These are phyloP conservation scores for Barbatosphaeria neglecta DNA, from an alignment of 495 filamentous ascomycete species.

Conservation along the genomic window DNA sequence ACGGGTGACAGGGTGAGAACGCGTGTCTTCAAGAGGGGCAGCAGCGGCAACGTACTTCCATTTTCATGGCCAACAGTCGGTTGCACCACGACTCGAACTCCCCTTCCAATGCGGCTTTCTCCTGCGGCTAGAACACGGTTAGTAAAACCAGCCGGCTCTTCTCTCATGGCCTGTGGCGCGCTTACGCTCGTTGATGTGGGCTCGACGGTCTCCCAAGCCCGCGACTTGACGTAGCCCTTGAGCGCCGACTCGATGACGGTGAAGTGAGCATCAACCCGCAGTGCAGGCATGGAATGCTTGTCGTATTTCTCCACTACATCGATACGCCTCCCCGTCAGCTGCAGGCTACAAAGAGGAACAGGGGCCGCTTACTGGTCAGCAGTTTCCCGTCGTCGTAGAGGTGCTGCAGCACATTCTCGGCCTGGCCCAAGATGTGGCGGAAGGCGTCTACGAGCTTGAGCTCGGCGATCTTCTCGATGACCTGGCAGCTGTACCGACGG, in stretches of 20 bases:
- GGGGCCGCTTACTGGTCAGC: slow-evolving; percentile 48
- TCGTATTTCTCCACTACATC: slow-evolving; percentile 55
- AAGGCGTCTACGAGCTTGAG: slow-evolving; percentile 75
- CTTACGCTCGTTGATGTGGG: slow-evolving; percentile 40
- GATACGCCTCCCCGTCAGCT: slow-evolving; percentile 17
- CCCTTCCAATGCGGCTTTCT: slow-evolving; percentile 48
- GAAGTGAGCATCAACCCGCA: slow-evolving; percentile 79
- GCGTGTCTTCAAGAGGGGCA: not conserved
- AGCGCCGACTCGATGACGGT: slow-evolving; percentile 84
- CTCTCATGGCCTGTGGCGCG: slow-evolving; percentile 6
- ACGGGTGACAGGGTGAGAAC: not conserved
- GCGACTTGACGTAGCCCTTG: slow-evolving; percentile 82
- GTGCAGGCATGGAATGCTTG: slow-evolving; percentile 64
- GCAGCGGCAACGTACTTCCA: slow-evolving; percentile 42
- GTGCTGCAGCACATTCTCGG: slow-evolving; percentile 59
- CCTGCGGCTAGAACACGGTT: slow-evolving; percentile 37
- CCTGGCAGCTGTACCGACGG: slow-evolving; percentile 70
- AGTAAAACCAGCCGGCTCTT: slow-evolving; percentile 1
- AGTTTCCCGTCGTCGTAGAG: slow-evolving; percentile 60
- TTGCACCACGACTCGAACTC: slow-evolving; percentile 74
- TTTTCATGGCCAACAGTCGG: slow-evolving; percentile 57
- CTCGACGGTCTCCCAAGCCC: slow-evolving; percentile 38
- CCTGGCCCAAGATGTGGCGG: slow-evolving; percentile 66
- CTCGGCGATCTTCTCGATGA: slow-evolving; percentile 74
- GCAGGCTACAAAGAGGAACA: not conserved